Base-by-base conservation (phyloP, 305 asterid genomes). In the Fraxinus ornus region DNA sequence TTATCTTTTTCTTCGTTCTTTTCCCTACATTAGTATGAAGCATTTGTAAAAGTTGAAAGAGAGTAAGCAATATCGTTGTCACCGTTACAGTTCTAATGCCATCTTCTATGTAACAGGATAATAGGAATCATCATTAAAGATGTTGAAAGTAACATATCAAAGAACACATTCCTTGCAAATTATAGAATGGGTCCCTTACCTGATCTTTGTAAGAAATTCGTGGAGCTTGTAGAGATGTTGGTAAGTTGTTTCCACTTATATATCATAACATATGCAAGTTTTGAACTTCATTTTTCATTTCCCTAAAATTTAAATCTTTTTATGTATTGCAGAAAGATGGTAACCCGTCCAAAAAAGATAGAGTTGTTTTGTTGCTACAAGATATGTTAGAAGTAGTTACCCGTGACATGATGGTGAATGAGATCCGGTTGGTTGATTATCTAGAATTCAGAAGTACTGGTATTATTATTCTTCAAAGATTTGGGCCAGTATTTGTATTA, bases 381-480 rank as follows among this genome's bases (percentile, higher is more conserved):
- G 99, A 97, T 90, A 94, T 97, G 97, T 78, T 95, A 82, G 98
- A 97, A 90, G 91, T 97, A 70, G 97, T 95, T 78, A 93, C 97
- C 82, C 95, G 95, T 64, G 99, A 97, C 85, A 97, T 97, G 97
- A 94, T 97, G 97, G 94, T 88, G 83, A 93, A 90, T 68, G 98
- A 97, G 90, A 92, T 83, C 84, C 94, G 97, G 99, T 97, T 83
- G 84, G 97, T 92, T 76, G 64, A 83, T 76, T 75, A 19, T 78
- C 33, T 79, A 77, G 39, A 73, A 79, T 77, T 77, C 78, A 71
- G 35, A 74, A 84, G 49, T 82, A 71, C 75, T 76, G 1, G n/a
- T 49, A 5, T 79, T 55, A 28, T 49, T 55, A n/a, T 79, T 44
- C 44, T 77, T 68, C 72, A 5, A 52, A 3, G 71, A 60, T 70